Evolutionary conservation across 108 stramenopile genomes (phyloP), one percentile per base, ranked within the genome.

Genomic region (Skeletonema tropicum): DNA sequence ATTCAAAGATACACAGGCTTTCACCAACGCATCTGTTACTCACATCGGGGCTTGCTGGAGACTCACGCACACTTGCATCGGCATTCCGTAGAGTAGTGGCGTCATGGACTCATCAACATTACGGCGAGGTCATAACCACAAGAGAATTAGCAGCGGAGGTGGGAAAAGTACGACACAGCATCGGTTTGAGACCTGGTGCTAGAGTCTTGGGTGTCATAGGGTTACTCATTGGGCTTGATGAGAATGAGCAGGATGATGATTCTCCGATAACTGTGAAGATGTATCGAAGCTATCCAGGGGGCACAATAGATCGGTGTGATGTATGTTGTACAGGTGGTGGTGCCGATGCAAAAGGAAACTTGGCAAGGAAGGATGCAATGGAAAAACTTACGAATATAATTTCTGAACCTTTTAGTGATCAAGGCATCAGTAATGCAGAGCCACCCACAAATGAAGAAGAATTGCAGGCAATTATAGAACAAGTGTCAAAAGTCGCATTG

Each of bases 121-220:
- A 69, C 19, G 90, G 89, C 7, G 90, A 94, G 52, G 73, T 82
- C 5, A 75, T 89, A 32, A 85, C 88, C 10, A 68, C 78, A 1
- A 25, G 76, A 64, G 84, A 94, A 72, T 66, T 89, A 39, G 90
- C 90, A 14, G 17, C 60, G 15, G 68, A 74, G 64, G 81, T 90
- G 71, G 90, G 85, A 12, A 71, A 60, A 26, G 64, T 87, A 17
- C 75, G 87, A 42, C 90, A 92, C 63, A 39, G 82, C n/a, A 74
- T 92, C 42, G 91, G 90, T 25, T 68, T 85, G 55, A 67, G 80
- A n/a, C 88, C 82, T 17, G 93, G 93, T 41, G 77, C 74, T 15
- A 73, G 93, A 33, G 90, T 90, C n/a, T 64, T 94, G 76, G 93
- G 89, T 60, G 89, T 87, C 38, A 76, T 87, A 5, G 93, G 81